Percentiles rank a stretch among this genome's conserved stretches.
These are phyloP conservation scores for Vaccinium myrtillus DNA, from an alignment of 148 eudicot species.

Conservation along the genomic window DNA sequence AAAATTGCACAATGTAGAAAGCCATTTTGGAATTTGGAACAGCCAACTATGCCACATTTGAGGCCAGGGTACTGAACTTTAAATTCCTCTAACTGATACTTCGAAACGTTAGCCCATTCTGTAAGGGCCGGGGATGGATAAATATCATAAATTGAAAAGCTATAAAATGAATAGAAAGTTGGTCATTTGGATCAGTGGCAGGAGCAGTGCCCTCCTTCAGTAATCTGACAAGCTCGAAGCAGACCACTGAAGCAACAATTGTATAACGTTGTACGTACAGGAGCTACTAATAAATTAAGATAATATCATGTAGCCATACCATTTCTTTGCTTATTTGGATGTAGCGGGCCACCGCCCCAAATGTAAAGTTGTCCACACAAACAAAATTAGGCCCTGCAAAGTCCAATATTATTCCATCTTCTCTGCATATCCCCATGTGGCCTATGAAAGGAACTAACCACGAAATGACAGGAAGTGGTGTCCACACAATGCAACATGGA, in stretches of 20 bases:
- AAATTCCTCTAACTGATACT: neutral
- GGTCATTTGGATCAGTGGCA: neutral
- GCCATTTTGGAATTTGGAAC: neutral
- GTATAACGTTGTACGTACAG: neutral
- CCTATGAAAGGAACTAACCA: conserved; percentile 95
- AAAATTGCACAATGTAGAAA: neutral
- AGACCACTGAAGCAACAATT: neutral
- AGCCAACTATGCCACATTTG: neutral
- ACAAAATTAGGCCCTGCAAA: conserved; percentile 98
- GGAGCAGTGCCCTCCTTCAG: neutral
- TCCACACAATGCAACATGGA: conserved; percentile 91
- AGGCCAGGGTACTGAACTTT: neutral
- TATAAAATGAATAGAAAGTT: neutral
- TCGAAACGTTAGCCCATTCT: neutral
- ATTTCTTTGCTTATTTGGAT: conserved; percentile 62
- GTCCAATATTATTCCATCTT: conserved; percentile 91
- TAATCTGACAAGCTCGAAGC: neutral
- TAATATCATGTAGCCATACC: conserved; percentile 36
- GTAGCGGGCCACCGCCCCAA: conserved; percentile 77
- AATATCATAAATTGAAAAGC: neutral
- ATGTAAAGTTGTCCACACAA: conserved; percentile 84
- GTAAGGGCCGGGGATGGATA: neutral
- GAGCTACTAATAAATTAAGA: conserved; percentile 20
- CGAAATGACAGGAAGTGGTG: conserved; percentile 89
- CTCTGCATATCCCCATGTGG: conserved; percentile 89